Percentiles rank a stretch among this genome's conserved stretches.
Conservation (phyloP, 768 basidiomycete species). For the Hygrocybe coccinea region DNA sequence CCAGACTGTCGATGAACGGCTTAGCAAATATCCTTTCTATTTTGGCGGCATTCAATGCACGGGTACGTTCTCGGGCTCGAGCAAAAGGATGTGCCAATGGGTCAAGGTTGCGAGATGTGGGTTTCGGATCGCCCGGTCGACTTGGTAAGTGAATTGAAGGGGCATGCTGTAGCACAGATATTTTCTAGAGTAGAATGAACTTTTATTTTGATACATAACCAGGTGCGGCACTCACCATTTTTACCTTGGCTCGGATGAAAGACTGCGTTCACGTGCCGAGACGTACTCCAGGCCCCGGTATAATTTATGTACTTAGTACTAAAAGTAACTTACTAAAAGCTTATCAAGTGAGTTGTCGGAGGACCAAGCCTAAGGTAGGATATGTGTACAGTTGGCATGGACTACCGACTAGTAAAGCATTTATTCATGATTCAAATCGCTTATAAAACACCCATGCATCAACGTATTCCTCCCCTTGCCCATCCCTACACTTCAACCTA, state of each 20-base stretch:
- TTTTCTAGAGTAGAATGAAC: constrained; percentile 56
- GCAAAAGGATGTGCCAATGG: constrained; percentile 95
- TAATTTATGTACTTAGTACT: too few relatives aligned
- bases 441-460: constrained; percentile 86
- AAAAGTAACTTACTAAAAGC: too few relatives aligned
- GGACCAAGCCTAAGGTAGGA: too few relatives aligned
- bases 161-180: constrained; percentile 81
- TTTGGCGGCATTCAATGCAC: constrained; percentile 92
- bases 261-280: too few relatives aligned
- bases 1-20: constrained; percentile 84
- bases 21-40: constrained; percentile 98
- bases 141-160: constrained; percentile 67
- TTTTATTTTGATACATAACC: not conserved
- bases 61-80: constrained; percentile 84
- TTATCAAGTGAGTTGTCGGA: too few relatives aligned
- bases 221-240: not conserved
- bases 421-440: constrained; percentile 42
- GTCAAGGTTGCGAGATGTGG: constrained; percentile 86
- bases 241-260: too few relatives aligned
- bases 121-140: constrained; percentile 79
- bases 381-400: too few relatives aligned
- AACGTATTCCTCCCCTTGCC: constrained; percentile 76
- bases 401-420: too few relatives aligned
- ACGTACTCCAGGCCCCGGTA: too few relatives aligned
- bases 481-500: constrained; percentile 59